phyloP scores from a whole-genome alignment of 352 stramenopile genomes.

The Phytopythium chamaehyphon region DNA sequence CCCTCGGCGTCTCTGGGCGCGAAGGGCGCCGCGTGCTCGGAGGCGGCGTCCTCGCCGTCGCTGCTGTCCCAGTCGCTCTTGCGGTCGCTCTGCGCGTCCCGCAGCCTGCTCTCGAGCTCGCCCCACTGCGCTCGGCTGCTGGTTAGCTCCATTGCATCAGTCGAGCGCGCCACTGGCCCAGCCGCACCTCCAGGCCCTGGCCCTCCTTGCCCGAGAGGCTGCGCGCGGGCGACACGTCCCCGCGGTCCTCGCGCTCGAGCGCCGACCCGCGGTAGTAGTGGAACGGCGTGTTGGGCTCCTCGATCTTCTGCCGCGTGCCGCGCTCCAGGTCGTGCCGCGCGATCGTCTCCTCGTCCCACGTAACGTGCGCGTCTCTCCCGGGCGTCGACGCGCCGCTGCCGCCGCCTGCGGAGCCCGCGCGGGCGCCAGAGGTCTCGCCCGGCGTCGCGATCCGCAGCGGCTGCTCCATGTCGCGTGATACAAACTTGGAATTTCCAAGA shows the following conservation, averaged over 20 bases:
- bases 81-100: slow-evolving; percentile 33
- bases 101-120: slow-evolving; percentile 66
- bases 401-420: slow-evolving; percentile 1
- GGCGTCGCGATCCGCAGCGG: slow-evolving; percentile 9
- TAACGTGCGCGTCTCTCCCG: slow-evolving; percentile 39
- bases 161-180: background rate
- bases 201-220: slow-evolving; percentile 46
- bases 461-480: slow-evolving; percentile 4
- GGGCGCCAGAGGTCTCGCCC: slow-evolving; percentile 10
- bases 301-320: slow-evolving; percentile 92
- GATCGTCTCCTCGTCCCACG: slow-evolving; percentile 92
- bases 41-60: slow-evolving; percentile 29
- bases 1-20: slow-evolving; percentile 42
- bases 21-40: slow-evolving; percentile 12
- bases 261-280: slow-evolving; percentile 56
- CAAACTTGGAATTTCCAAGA: no score
- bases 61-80: slow-evolving; percentile 62
- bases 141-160: background rate
- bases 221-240: slow-evolving; percentile 37
- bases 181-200: slow-evolving; percentile 34
- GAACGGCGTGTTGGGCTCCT: slow-evolving; percentile 92
- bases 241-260: slow-evolving; percentile 17
- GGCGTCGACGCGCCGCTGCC: slow-evolving; percentile 10
- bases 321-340: slow-evolving; percentile 87
- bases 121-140: slow-evolving; percentile 32